Conservation (phyloP, 768 basidiomycete genomes). For the Leucosporidium scottii region DNA sequence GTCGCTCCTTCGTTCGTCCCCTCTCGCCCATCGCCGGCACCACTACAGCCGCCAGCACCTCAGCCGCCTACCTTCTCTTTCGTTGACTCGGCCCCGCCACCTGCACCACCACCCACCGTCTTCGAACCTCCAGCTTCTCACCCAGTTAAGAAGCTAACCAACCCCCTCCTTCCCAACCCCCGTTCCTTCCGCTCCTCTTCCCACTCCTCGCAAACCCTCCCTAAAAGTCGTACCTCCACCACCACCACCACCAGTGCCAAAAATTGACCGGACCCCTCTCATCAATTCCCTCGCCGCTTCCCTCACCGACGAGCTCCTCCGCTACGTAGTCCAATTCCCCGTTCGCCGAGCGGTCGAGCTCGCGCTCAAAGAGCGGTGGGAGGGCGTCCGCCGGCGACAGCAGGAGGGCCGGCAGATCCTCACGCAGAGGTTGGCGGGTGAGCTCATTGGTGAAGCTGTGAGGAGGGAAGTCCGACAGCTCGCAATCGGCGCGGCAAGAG, state of each 20-base stretch:
- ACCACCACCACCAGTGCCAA: too few species aligned
- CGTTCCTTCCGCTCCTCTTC: too few species aligned
- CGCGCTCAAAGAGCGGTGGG: conserved; percentile 11
- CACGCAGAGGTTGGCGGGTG: too few species aligned
- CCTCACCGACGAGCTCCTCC: neutral
- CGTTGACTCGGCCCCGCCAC: neutral
- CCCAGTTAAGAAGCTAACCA: too few species aligned
- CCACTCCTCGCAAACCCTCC: too few species aligned
- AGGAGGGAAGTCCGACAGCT: neutral
- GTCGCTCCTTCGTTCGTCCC: conserved; percentile 6
- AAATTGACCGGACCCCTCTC: neutral
- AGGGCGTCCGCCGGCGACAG: too few species aligned
- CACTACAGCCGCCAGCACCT: neutral
- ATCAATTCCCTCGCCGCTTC: neutral
- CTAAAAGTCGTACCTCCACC: too few species aligned
- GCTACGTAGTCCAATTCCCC: neutral
- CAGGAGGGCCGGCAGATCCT: too few species aligned
- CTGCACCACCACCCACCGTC: neutral
- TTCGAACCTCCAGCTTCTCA: neutral
- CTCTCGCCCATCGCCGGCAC: conserved; percentile 7
- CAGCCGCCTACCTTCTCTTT: neutral
- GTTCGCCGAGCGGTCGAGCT: neutral
- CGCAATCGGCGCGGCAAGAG: neutral
- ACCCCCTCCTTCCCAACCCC: neutral
- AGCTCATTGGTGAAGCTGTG: too few species aligned